Evolutionary conservation across 306 rosid genomes (phyloP), one percentile per base, ranked within the genome.

Genomic region (Urtica urens): DNA sequence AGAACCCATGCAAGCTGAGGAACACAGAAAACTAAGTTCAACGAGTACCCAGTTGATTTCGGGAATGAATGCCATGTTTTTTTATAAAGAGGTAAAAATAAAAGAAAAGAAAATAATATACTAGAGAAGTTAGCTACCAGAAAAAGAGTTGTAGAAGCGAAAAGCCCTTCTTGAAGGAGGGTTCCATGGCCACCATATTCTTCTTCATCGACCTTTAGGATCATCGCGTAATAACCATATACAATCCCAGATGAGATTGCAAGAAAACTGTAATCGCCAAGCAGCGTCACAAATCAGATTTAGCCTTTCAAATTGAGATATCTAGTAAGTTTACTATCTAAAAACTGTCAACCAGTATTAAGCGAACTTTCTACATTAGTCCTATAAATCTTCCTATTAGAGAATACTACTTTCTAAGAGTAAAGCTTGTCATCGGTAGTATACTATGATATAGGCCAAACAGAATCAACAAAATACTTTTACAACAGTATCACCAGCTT

Each of bases 151-250:
- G 68, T 24, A 25, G 99, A 92, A 26, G 99, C 99, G 38, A 92
- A 92, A 65, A 92, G 86, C 14, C 99, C 99, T 64, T 92, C 99
- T 68, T 85, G 99, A 35, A 92, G 99, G 51, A 92, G 99, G 58
- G 99, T 85, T 49, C 93, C 92, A 61, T 92, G 99, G 41, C 99
- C 99, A 3, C 99, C 99, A 58, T 77, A 79, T 51, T 92, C 99
- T 65, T 92, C 99, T 64, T 92, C 99, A 1, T 92, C 99, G 58
- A 92, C 71, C 83, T 82, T 85, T 51, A 92, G 74, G 64, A 92
- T 63, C 66, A 82, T 58, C 7, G 94, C 78, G 29, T 92, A 92
- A 56, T 92, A 92, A 49, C 96, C 80, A 45, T 85, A 85, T 51
- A 82, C 69, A 28, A 82, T 54, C 53, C 83, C 86, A 7, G 94